Evolutionary conservation across 1,284 basidiomycete genomes (phyloP).

Genomic region (Irpex rosettiformis): DNA sequence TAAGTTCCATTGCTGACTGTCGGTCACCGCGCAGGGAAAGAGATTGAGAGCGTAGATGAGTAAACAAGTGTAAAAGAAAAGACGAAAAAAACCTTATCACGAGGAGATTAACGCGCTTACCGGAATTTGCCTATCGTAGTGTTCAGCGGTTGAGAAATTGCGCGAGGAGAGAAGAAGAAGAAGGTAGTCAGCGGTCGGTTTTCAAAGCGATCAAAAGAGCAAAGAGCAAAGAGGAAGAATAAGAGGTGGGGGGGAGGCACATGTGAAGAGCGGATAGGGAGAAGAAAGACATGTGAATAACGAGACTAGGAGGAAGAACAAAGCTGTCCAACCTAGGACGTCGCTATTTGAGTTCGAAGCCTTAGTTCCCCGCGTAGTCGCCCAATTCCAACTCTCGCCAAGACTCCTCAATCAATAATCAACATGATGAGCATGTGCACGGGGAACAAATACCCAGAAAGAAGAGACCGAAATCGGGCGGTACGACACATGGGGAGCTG

Average conservation of each 20-base stretch:
- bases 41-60: not conserved
- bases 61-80: not conserved
- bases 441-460: too few relatives aligned
- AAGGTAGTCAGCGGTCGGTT: too few relatives aligned
- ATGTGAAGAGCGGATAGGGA: not conserved
- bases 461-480: too few relatives aligned
- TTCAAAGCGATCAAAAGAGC: too few relatives aligned
- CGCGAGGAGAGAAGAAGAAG: too few relatives aligned
- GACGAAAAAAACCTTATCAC: conserved; percentile 11
- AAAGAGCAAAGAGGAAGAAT: not conserved
- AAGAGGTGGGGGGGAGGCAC: not conserved
- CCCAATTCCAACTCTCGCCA: too few relatives aligned
- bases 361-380: not conserved
- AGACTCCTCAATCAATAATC: too few relatives aligned
- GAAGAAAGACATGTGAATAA: not conserved
- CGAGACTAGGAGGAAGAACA: not conserved
- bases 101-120: conserved; percentile 27
- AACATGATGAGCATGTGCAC: too few relatives aligned
- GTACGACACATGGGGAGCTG: too few relatives aligned
- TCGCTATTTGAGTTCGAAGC: not conserved
- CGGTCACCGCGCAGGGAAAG: conserved; percentile 8
- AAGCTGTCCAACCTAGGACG: not conserved
- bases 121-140: conserved; percentile 25
- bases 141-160: not conserved
- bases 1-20: conserved; percentile 60